Base-by-base conservation (phyloP, 2,329 filamentous ascomycete species). In the Fusarium proliferatum region DNA sequence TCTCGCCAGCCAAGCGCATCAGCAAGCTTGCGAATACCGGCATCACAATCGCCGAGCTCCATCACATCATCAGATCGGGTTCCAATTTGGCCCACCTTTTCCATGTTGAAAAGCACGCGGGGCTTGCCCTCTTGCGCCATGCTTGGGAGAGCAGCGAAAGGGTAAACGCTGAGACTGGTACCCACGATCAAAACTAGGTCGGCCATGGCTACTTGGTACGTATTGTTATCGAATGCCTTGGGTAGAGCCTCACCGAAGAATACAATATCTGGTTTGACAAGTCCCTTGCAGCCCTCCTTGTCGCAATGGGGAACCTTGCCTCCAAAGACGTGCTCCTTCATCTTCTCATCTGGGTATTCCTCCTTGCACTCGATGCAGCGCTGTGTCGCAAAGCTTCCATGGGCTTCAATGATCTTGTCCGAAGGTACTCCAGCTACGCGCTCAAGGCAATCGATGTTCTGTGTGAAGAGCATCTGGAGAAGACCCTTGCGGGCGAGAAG, bases 361-460 rank as follows among this genome's bases (percentile, higher is more conserved):
- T 83, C 84, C 79, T 91, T 91, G 86, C 96, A 99, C 30, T 97
- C 94, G 77, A 98, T 95, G 81, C 96, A 99, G 74, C 92, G 89
- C 83, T 98, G 96, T 2, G 89, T 90, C 28, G 96, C 96, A 80
- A 98, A 99, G 81, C 94, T 97, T 51, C 96, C 96, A 81, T 99
- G 96, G 0, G 96, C 96, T 83, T 98, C 96, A 38, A 99, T 88
- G 56, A 99, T 95, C 81, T 89, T 91, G 5, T 96, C 91, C 0
- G 85, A 87, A 0, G 95, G 93, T 2, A 99, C 91, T 33, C 96
- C 96, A 17, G 96, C 96, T 75, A 90, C 88, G 28, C 95, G 90
- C 83, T 99, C 96, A 17, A 99, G 88, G 78, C 95, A 97, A 84
- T 99, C 96, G 75, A 99, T 98, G 79, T 99, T 99, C 80, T 99